Evolutionary conservation across 768 basidiomycete species (phyloP).

Genomic region (Tricholoma furcatifolium): DNA sequence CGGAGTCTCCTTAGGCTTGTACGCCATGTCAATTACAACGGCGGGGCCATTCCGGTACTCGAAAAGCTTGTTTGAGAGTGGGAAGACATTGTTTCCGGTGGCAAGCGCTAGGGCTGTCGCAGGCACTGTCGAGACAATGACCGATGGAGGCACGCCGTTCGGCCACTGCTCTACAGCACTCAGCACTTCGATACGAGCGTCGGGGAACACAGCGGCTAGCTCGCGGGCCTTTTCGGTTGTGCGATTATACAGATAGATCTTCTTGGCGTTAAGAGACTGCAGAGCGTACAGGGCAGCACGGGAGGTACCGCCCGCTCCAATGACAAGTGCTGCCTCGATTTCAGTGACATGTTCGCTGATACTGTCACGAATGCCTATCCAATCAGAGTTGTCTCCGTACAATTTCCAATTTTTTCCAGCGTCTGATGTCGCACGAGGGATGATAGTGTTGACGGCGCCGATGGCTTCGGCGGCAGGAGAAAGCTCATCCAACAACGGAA

Average conservation of each 20-base stretch:
- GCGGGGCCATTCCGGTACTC: constrained; percentile 43
- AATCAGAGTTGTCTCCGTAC: constrained; percentile 95
- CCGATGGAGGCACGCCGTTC: constrained; percentile 47
- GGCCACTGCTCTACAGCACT: constrained; percentile 58
- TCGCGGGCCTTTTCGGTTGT: constrained; percentile 72
- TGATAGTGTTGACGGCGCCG: constrained; percentile 94
- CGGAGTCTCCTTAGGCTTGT: constrained; percentile 85
- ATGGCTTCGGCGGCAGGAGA: constrained; percentile 82
- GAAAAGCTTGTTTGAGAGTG: constrained; percentile 60
- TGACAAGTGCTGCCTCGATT: constrained; percentile 66
- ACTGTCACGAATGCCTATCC: constrained; percentile 78
- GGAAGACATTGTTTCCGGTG: constrained; percentile 32
- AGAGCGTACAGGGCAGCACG: constrained; percentile 94
- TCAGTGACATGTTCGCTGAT: constrained; percentile 42
- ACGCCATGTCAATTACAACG: constrained; percentile 94
- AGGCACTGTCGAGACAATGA: constrained; percentile 91
- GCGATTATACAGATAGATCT: constrained; percentile 87
- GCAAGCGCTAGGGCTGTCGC: constrained; percentile 52
- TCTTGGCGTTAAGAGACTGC: constrained; percentile 59
- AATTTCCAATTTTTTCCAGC: constrained; percentile 49
- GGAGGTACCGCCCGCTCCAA: constrained; percentile 94
- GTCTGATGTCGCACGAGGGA: constrained; percentile 43
- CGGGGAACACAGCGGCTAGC: constrained; percentile 67
- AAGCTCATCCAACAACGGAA: constrained; percentile 76
- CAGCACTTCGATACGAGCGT: constrained; percentile 58